Percentiles rank a stretch among this genome's conserved stretches.
These are phyloP conservation scores for Podosphaera xanthii DNA, from an alignment of 2,329 filamentous ascomycete genomes.

Conservation along the genomic window DNA sequence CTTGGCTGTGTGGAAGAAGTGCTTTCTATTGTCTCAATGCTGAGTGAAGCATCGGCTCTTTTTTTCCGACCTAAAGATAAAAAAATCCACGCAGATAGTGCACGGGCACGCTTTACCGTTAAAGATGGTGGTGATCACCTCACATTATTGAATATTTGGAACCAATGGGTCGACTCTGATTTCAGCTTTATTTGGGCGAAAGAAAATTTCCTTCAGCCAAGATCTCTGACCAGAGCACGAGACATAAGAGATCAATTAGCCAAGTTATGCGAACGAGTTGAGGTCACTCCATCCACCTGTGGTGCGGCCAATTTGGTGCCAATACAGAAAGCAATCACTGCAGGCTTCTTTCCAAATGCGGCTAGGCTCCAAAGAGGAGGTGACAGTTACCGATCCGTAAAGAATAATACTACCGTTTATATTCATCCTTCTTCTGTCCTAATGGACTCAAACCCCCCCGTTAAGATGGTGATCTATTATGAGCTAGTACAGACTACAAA, in stretches of 20 bases:
- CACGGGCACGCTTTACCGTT: slow-evolving; percentile 67
- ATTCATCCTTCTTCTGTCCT: slow-evolving; percentile 77
- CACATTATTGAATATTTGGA: slow-evolving; percentile 78
- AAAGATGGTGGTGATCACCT: slow-evolving; percentile 81
- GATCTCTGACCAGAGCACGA: slow-evolving; percentile 66
- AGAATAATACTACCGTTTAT: slow-evolving; percentile 71
- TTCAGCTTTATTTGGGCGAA: slow-evolving; percentile 71
- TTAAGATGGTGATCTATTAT: slow-evolving; percentile 70
- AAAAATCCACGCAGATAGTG: slow-evolving; percentile 85
- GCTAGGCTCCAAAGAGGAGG: slow-evolving; percentile 64
- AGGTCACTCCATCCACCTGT: slow-evolving; percentile 48
- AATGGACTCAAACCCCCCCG: slow-evolving; percentile 51
- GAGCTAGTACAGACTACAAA: slow-evolving; percentile 65
- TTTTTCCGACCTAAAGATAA: slow-evolving; percentile 96
- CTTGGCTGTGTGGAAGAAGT: slow-evolving; percentile 89
- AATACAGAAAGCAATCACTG: slow-evolving; percentile 70
- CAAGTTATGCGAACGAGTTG: slow-evolving; percentile 81
- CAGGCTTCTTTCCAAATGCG: slow-evolving; percentile 87
- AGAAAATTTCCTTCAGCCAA: slow-evolving; percentile 86
- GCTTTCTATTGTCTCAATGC: slow-evolving; percentile 80
- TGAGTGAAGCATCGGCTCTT: slow-evolving; percentile 66
- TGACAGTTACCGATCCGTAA: slow-evolving; percentile 75
- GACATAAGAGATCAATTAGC: slow-evolving; percentile 83
- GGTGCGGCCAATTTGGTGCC: slow-evolving; percentile 51
- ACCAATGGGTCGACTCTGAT: slow-evolving; percentile 83